Evolutionary conservation across 129 eudicot genomes (phyloP), one percentile per base, ranked within the genome.

Genomic region (Cynara cardunculus): DNA sequence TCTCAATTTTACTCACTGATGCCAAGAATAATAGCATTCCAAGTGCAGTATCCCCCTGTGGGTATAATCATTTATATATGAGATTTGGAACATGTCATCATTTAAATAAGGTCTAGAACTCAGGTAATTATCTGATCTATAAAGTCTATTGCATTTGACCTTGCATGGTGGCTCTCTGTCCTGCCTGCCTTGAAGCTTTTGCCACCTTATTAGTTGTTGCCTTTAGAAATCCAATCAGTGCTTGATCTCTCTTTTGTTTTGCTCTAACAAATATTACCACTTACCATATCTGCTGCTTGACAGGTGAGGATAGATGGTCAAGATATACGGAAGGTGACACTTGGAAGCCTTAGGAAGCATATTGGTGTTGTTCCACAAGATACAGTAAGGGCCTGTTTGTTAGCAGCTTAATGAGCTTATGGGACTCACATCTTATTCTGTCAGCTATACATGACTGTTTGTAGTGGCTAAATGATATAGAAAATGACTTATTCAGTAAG

Each of bases 321-420:
- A 82, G 94, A 92, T 84, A 89, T 90, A 79, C 88, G 89, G 31
- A 73, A 84, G 26, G 96, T 94, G 68, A 94, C 94, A 53, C 93
- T 92, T 72, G 96, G 86, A 75, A 92, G 96, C 86, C 94, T 94
- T 64, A 88, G 98, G 19, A 89, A 92, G 81, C 85, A 89, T 44
- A 90, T 92, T 74, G 98, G 97, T 22, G 97, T 94, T 87, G 98
- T 94, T 82, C 98, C 98, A 8, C 98, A 94, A 78, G 98, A 94
- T 83, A 94, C 98, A 21, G 98, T 94, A 85, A 90, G 91, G 39
- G 39, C 39, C 39, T 34, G 39, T 34, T 34, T 34, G 8, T 34
- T 34, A 34, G 8, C 10, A 34, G 39, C 39, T 32, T 32, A 32
- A 32, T 32, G 37, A 32, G 32, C 32, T 30, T 30, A 30, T 30